phyloP scores from a whole-genome alignment of 75 land plant genomes.

The Pinus albicaulis region DNA sequence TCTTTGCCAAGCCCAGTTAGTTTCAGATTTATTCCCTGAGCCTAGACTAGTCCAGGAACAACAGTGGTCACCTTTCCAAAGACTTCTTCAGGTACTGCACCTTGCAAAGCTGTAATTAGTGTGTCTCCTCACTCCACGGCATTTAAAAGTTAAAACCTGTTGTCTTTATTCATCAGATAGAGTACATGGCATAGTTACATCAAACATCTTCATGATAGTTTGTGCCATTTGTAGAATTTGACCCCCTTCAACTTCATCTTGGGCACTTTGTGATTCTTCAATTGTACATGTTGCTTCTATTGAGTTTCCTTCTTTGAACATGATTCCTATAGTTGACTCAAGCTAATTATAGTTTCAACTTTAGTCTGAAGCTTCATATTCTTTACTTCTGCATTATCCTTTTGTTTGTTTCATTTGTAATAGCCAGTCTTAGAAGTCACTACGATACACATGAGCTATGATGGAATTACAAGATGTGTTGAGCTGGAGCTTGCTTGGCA shows the following conservation, averaged over 20 bases:
- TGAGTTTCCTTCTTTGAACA: background rate
- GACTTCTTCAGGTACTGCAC: constrained; percentile 97
- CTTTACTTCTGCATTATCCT: too few species aligned
- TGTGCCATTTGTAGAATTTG: constrained; percentile 65
- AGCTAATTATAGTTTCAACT: too few species aligned
- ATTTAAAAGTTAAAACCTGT: constrained; percentile 85
- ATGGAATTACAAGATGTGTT: too few species aligned
- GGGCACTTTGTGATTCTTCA: constrained; percentile 9
- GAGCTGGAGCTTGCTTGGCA: too few species aligned
- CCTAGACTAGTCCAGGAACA: constrained; percentile 69
- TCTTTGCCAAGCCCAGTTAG: constrained; percentile 38
- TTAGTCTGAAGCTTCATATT: too few species aligned
- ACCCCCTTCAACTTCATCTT: constrained; percentile 34
- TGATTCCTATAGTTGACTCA: too few species aligned
- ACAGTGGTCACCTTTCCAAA: constrained; percentile 82
- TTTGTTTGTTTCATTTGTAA: too few species aligned
- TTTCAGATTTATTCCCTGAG: constrained; percentile 54
- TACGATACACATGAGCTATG: too few species aligned
- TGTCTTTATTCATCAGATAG: constrained; percentile 65
- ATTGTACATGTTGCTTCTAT: background rate
- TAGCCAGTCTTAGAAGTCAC: too few species aligned
- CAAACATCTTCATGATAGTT: constrained; percentile 84
- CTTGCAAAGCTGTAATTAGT: constrained; percentile 81
- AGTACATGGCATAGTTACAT: constrained; percentile 81
- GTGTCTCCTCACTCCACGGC: constrained; percentile 88